A percentile compares a stretch with the other conserved stretches of the same genome.
phyloP scores from a whole-genome alignment of 2,329 filamentous ascomycete genomes.

The Epichloe sp. region DNA sequence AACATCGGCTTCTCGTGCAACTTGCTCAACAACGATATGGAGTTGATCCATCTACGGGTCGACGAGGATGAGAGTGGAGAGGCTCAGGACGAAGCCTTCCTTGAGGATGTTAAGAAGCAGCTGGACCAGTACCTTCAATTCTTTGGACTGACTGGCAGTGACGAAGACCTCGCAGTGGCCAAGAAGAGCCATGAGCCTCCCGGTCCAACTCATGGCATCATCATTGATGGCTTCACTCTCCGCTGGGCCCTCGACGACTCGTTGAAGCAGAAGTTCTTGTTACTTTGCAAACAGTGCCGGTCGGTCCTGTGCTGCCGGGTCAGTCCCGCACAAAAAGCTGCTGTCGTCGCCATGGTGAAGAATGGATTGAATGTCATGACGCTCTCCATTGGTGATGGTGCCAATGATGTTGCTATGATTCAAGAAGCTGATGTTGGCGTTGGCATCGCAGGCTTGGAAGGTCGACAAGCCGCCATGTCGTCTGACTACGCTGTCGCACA shows the following conservation, averaged over 20 bases:
- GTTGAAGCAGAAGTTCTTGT: slow-evolving; percentile 80
- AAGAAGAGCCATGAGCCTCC: slow-evolving; percentile 77
- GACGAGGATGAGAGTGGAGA: slow-evolving; percentile 53
- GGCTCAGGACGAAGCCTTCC: slow-evolving; percentile 32
- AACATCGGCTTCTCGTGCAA: slow-evolving; percentile 99
- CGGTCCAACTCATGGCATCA: slow-evolving; percentile 74
- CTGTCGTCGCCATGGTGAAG: slow-evolving; percentile 95
- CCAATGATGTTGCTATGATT: slow-evolving; percentile 96
- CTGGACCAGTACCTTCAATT: slow-evolving; percentile 58
- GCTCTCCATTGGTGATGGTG: slow-evolving; percentile 81
- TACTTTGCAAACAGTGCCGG: slow-evolving; percentile 94
- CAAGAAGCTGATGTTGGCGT: slow-evolving; percentile 95
- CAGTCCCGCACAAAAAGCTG: slow-evolving; percentile 89
- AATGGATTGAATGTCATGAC: slow-evolving; percentile 92
- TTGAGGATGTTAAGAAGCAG: slow-evolving; percentile 51
- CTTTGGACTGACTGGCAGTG: slow-evolving; percentile 72
- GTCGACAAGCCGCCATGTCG: slow-evolving; percentile 87
- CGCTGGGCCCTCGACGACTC: slow-evolving; percentile 73
- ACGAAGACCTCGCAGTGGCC: slow-evolving; percentile 70
- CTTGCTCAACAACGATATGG: slow-evolving; percentile 93
- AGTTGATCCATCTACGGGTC: slow-evolving; percentile 79
- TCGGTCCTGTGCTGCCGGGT: slow-evolving; percentile 96
- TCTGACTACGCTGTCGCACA: slow-evolving; percentile 93
- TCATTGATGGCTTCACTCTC: slow-evolving; percentile 90
- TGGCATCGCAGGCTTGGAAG: slow-evolving; percentile 86